Percentiles rank a stretch among this genome's conserved stretches.
phyloP scores from a whole-genome alignment of 2,329 filamentous ascomycete species.

The Apiospora rasikravindrae region DNA sequence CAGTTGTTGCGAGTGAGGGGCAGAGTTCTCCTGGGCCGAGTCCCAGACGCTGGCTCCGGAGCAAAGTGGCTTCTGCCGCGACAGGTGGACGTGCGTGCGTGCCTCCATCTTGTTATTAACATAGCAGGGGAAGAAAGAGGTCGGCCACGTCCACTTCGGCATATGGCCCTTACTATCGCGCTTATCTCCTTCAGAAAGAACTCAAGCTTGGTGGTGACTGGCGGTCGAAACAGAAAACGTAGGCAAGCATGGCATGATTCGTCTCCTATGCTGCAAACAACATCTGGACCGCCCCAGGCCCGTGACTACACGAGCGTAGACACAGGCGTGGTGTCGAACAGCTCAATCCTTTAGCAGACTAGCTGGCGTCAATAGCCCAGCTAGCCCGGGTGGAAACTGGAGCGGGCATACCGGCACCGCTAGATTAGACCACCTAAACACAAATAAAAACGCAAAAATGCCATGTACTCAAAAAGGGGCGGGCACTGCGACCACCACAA shows the following conservation, averaged over 20 bases:
- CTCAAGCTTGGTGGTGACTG: constrained; percentile 42
- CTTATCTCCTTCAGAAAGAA: constrained; percentile 60
- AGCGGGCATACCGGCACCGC: neutral
- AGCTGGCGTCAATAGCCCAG: constrained; percentile 9
- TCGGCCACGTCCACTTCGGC: constrained; percentile 33
- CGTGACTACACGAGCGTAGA: neutral
- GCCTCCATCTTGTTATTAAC: neutral
- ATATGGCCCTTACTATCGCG: constrained; percentile 59
- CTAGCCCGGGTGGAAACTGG: neutral
- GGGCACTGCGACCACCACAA: neutral
- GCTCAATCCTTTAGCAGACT: constrained; percentile 21
- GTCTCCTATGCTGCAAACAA: neutral
- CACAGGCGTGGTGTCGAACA: constrained; percentile 19
- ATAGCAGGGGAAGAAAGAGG: constrained; percentile 21
- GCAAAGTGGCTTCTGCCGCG: constrained; percentile 55
- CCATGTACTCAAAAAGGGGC: neutral
- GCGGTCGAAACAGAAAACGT: constrained; percentile 22
- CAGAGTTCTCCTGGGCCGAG: constrained; percentile 56
- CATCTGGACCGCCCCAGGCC: constrained; percentile 15
- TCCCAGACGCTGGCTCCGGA: constrained; percentile 63
- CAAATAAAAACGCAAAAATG: neutral
- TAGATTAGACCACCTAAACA: neutral
- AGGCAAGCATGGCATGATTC: neutral
- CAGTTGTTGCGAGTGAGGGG: constrained; percentile 32
- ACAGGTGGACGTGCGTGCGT: constrained; percentile 25